Evolutionary conservation across 768 basidiomycete genomes (phyloP).

Genomic region (Hydnomerulius pinastri): DNA sequence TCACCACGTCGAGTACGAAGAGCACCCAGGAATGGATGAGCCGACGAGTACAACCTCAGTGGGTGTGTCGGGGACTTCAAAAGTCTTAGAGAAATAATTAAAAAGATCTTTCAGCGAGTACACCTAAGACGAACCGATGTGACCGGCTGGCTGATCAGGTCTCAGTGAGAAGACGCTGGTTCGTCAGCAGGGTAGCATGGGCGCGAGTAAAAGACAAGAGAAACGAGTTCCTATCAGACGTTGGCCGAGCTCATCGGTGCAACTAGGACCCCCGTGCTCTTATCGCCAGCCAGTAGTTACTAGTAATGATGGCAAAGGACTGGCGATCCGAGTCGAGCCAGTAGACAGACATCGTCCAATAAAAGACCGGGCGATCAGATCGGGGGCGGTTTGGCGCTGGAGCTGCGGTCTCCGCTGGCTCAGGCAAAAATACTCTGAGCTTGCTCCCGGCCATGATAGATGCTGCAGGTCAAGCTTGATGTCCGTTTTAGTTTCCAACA

Average conservation of each 20-base stretch:
- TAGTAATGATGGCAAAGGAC: background rate
- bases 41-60: too few relatives aligned
- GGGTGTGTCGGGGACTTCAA: background rate
- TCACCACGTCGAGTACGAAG: too few relatives aligned
- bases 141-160: background rate
- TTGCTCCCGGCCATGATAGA: background rate
- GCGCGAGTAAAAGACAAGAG: slow-evolving; percentile 16
- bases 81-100: background rate
- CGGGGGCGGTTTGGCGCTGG: slow-evolving; percentile 10
- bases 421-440: background rate
- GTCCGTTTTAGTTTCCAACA: background rate
- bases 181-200: slow-evolving; percentile 13
- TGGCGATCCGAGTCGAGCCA: background rate
- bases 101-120: slow-evolving; percentile 13
- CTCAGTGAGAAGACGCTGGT: slow-evolving; percentile 14
- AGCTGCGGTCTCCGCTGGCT: background rate
- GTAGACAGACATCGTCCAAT: slow-evolving; percentile 14
- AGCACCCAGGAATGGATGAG: too few relatives aligned
- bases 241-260: slow-evolving; percentile 8
- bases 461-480: background rate
- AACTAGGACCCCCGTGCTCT: background rate
- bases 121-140: slow-evolving; percentile 2
- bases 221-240: background rate
- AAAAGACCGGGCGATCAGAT: slow-evolving; percentile 18
- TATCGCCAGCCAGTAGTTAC: background rate